Conservation (phyloP, 495 filamentous ascomycete species). For the Wilcoxina mikolae region DNA sequence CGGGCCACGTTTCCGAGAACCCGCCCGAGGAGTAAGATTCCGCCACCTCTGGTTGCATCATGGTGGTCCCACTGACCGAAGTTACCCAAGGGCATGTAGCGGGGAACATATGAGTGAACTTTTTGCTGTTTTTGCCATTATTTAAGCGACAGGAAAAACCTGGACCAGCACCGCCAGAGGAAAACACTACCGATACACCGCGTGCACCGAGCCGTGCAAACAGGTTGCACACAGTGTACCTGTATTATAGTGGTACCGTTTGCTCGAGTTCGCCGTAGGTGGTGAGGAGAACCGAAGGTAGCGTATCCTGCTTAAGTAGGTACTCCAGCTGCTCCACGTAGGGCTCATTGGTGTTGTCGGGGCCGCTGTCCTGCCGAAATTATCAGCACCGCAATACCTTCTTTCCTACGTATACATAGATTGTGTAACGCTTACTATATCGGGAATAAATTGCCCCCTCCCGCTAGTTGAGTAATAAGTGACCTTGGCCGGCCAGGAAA, state of each 20-base stretch:
- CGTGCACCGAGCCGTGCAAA: constrained; percentile 59
- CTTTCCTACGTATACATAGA: background rate
- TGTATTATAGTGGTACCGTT: constrained; percentile 48
- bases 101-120: constrained; percentile 56
- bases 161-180: constrained; percentile 57
- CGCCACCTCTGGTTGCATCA: constrained; percentile 42
- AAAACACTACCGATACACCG: constrained; percentile 55
- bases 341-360: constrained; percentile 54
- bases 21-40: constrained; percentile 50
- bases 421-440: constrained; percentile 22
- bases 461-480: constrained; percentile 56
- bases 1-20: constrained; percentile 53
- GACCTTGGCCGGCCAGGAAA: constrained; percentile 44
- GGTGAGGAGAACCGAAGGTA: constrained; percentile 60
- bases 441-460: constrained; percentile 41
- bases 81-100: constrained; percentile 73
- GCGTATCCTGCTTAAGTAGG: constrained; percentile 44
- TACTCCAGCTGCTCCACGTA: constrained; percentile 68
- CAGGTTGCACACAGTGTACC: constrained; percentile 50
- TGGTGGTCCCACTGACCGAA: constrained; percentile 54
- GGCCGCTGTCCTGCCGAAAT: constrained; percentile 22
- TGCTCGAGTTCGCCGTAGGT: constrained; percentile 59
- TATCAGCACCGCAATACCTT: constrained; percentile 33
- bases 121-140: constrained; percentile 45
- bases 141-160: constrained; percentile 48